A percentile compares a stretch with the other conserved stretches of the same genome.
Evolutionary conservation across 192 early-diverging fungal genomes (phyloP).

Genomic region (Coemansia sp.): DNA sequence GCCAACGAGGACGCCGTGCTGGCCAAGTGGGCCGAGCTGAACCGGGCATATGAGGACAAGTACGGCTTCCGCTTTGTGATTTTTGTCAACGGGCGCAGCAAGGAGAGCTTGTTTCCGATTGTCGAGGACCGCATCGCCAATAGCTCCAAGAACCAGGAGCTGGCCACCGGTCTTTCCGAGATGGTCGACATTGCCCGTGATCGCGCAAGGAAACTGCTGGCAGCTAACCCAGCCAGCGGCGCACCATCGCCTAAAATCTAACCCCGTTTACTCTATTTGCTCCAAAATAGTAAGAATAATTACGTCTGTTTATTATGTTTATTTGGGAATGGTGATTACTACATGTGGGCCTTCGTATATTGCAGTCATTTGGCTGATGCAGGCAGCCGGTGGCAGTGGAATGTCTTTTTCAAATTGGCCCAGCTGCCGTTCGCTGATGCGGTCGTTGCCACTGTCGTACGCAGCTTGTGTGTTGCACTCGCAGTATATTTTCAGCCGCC

Average conservation of each 20-base stretch:
- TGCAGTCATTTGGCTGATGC: slow-evolving; percentile 35
- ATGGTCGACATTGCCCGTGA: slow-evolving; percentile 83
- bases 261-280: background rate
- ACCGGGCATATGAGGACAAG: slow-evolving; percentile 66
- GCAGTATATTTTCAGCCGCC: slow-evolving; percentile 45
- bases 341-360: slow-evolving; percentile 18
- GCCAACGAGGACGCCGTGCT: slow-evolving; percentile 60
- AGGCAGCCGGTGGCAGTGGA: slow-evolving; percentile 35
- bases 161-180: slow-evolving; percentile 67
- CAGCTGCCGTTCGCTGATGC: slow-evolving; percentile 46
- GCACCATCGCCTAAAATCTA: slow-evolving; percentile 33
- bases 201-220: slow-evolving; percentile 67
- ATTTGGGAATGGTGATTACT: slow-evolving; percentile 35
- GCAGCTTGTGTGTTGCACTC: slow-evolving; percentile 38
- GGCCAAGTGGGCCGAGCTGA: slow-evolving; percentile 63
- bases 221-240: background rate
- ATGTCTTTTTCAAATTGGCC: slow-evolving; percentile 56
- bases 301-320: background rate
- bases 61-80: slow-evolving; percentile 83
- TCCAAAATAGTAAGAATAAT: background rate
- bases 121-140: slow-evolving; percentile 67
- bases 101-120: slow-evolving; percentile 74
- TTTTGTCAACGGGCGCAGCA: slow-evolving; percentile 76
- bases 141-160: slow-evolving; percentile 64
- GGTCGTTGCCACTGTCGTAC: slow-evolving; percentile 33